Base-by-base conservation (phyloP, 1,139 yeast genomes). In the Hemisphaericaspora xylanilytica region DNA sequence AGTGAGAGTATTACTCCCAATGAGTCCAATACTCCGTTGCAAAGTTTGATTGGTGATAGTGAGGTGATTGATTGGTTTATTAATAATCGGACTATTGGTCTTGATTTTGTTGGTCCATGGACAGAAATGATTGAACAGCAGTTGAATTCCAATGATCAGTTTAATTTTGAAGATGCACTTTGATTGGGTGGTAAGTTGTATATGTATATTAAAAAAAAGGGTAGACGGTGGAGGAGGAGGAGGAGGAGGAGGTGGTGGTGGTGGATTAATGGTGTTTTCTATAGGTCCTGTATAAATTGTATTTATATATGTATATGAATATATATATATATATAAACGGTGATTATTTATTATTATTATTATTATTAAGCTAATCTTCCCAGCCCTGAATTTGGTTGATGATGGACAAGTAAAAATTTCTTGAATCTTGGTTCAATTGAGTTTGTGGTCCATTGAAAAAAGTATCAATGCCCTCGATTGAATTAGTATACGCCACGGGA, bases 61-160 rank as follows among this genome's bases (percentile, higher is more conserved):
- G 83, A 80, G 37, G 77, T 82, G 10, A 76, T 81, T 58, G 85
- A 81, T 42, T 83, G 88, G 85, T 85, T 86, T 52, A 68, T 80
- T 39, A 79, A 75, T 50, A 81, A 82, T 49, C 74, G 72, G 36
- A 64, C 68, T 38, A 80, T 85, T 28, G 95, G 96, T 14, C 67
- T 87, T 39, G 95, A 86, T 44, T 87, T 87, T 51, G 96, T 86
- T 26, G 95, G 85, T 32, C 94, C 94, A 3, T 83, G 94, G 81
- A 85, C 95, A 7, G 90, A 85, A 55, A 83, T 85, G 74, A 77
- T 87, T 38, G 95, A 86, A 55, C 86, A 81, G 47, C 75, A 70
- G 44, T 61, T 71, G 49, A 63, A 62, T 40, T 55, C 59, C 10
- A 65, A 64, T 39, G 70, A 63, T 30, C 66, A 60, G 35, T 65